phyloP scores from a whole-genome alignment of 2,329 filamentous ascomycete species.

The Alternaria dauci region DNA sequence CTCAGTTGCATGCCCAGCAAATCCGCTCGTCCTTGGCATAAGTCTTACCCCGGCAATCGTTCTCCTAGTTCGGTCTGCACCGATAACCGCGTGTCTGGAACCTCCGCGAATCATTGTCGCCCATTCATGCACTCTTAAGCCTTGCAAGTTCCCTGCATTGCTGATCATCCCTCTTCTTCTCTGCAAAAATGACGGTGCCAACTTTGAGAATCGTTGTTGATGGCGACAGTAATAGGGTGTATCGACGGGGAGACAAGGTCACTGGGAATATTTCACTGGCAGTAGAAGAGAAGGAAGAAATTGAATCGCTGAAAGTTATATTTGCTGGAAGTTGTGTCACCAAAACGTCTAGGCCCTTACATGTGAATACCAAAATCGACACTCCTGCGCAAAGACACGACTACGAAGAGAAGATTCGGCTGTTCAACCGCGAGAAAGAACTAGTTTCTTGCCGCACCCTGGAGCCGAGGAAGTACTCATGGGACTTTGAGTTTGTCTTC shows the following conservation, averaged over 20 bases:
- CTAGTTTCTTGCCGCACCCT: slow-evolving; percentile 31
- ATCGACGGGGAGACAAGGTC: slow-evolving; percentile 45
- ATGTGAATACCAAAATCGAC: slow-evolving; percentile 26
- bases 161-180: slow-evolving; percentile 22
- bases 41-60: slow-evolving; percentile 39
- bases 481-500: slow-evolving; percentile 49
- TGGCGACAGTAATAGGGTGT: slow-evolving; percentile 40
- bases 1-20: slow-evolving; percentile 38
- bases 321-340: slow-evolving; percentile 47
- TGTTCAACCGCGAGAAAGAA: slow-evolving; percentile 42
- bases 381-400: slow-evolving; percentile 27
- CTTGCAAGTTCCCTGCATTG: slow-evolving; percentile 42
- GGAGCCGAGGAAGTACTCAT: slow-evolving; percentile 40
- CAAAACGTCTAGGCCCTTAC: slow-evolving; percentile 41
- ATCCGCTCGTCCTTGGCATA: slow-evolving; percentile 43
- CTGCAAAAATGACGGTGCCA: slow-evolving; percentile 37
- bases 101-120: slow-evolving; percentile 24
- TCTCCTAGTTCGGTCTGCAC: slow-evolving; percentile 38
- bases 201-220: slow-evolving; percentile 43
- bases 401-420: slow-evolving; percentile 39
- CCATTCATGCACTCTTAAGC: slow-evolving; percentile 24
- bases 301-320: slow-evolving; percentile 40
- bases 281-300: slow-evolving; percentile 36
- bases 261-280: slow-evolving; percentile 45
- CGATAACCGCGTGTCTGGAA: slow-evolving; percentile 39